Conservation (phyloP, 495 filamentous ascomycete species). For the Darksidea phi region DNA sequence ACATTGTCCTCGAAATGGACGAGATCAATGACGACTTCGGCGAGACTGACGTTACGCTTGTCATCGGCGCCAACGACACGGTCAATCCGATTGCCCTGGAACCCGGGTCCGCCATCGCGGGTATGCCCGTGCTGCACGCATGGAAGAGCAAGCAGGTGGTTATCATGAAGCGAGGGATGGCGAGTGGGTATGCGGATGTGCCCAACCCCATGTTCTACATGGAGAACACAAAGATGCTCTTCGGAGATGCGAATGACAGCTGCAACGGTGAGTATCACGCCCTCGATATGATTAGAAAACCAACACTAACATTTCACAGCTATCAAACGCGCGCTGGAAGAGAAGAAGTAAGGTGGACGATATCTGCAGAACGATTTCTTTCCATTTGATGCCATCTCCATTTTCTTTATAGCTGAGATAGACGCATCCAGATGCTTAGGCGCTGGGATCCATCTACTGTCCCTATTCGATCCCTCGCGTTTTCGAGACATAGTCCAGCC, state of each 20-base stretch:
- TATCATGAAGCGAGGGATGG: conserved; percentile 83
- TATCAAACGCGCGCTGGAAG: conserved; percentile 36
- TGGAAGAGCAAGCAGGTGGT: conserved; percentile 89
- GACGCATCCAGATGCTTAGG: background rate
- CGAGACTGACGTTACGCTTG: conserved; percentile 78
- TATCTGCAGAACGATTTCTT: background rate
- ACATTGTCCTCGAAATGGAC: conserved; percentile 71
- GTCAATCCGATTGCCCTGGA: conserved; percentile 83
- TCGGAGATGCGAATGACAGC: conserved; percentile 76
- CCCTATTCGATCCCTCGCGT: too few relatives aligned
- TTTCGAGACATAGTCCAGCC: too few relatives aligned
- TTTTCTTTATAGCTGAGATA: background rate
- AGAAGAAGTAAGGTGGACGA: conserved; percentile 23
- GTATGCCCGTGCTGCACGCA: conserved; percentile 81
- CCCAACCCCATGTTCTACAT: conserved; percentile 87
- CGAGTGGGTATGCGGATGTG: conserved; percentile 80
- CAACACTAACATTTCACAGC: conserved; percentile 13
- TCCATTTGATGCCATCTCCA: background rate
- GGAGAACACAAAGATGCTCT: conserved; percentile 79
- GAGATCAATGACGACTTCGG: conserved; percentile 86
- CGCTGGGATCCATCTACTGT: background rate
- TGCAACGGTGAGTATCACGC: conserved; percentile 61
- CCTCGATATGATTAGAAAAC: background rate
- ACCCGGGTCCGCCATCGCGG: conserved; percentile 72
- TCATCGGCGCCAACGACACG: conserved; percentile 83